Base-by-base conservation (phyloP, 169 alveolate species). In the Cryptosporidium tyzzeri region DNA sequence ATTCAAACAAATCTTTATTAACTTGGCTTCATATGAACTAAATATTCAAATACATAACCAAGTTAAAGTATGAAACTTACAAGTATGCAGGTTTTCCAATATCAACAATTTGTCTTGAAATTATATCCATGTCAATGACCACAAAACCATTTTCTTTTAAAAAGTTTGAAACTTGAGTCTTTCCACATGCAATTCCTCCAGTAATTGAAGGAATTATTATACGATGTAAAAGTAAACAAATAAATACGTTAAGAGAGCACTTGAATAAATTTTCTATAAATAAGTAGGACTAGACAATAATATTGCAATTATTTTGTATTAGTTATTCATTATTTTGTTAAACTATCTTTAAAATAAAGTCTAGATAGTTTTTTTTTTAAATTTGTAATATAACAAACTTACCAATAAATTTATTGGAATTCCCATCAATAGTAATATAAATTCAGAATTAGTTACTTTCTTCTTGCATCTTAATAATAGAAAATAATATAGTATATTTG, bases 131-230 rank as follows among this genome's bases (percentile, higher is more conserved):
- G 53, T 93, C 95, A n/a, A 93, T 58, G 9, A 93, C 61, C 39
- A 69, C 70, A 45, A 87, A 86, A 14, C 91, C 93, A 16, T 48
- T n/a, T n/a, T 85, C 89, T 21, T 45, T 37, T 33, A 73, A 35
- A 18, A 65, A 59, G 14, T 68, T 74, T 31, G 92, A 51, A 26
- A 85, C 91, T 58, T 91, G 65, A 41, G 91, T 80, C 86, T 93
- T 93, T 3, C 95, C 95, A 31, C 93, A 68, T 14, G 92, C 94
- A 58, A 93, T 67, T 6, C 95, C 95, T 23, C 95, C 95, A 3
- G 95, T 93, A 18, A 93, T 51, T 8, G 94, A 39, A 6, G 68
- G 59, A 26, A 80, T 53, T 12, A 65, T 26, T 2, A 80, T 62
- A 21, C 89, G 62, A 37, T 80, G 89, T 3, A 80, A 18, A 10